Evolutionary conservation across 1,139 yeast species (phyloP), one percentile per base, ranked within the genome.

Genomic region (Taphrina confusa): DNA sequence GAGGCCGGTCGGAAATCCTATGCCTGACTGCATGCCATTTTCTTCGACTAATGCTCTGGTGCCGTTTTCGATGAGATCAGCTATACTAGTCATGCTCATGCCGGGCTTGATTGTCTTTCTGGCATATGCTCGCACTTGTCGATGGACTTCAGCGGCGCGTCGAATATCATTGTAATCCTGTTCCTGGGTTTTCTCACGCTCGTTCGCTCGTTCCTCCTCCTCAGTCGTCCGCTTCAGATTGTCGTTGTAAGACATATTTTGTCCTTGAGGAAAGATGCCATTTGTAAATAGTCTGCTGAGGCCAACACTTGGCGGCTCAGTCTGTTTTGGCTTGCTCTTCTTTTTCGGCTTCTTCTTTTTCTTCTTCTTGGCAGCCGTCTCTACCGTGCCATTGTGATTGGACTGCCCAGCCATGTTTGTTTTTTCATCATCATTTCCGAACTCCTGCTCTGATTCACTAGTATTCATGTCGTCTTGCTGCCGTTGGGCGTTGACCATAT

Each of bases 1-100:
- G 56, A 94, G 80, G 61, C 99, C 99, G 9, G 97, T 90, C 46
- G 99, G 99, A 78, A 92, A 92, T 1, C 97, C 99, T 68, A 91
- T 82, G 44, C 99, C 99, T 11, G 91, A 94, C 60, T 78, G 75
- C 18, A 74, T 72, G 63, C 81, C 79, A 66, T 85, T 84, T 55
- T 80, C 83, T 51, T 78, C 84, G 14, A 92, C 81, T 67, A 86
- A 82, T 2, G 83, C 80, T 68, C 97, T 80, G 1, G 88, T 86
- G 0, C 92, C 82, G 70, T 89, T 82, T 73, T 94, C 99, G 69
- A 92, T 87, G 65, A 85, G 77, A 70, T 92, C 89, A 14, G 96
- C 97, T 66, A 94, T 82, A 65, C 90, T 96, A 33, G 82, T 85
- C 83, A 90, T 86, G 27, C 85, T 76, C 96, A 91, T 87, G 23